Evolutionary conservation across 331 rosid genomes (phyloP).

Genomic region (Quercus tomentella): DNA sequence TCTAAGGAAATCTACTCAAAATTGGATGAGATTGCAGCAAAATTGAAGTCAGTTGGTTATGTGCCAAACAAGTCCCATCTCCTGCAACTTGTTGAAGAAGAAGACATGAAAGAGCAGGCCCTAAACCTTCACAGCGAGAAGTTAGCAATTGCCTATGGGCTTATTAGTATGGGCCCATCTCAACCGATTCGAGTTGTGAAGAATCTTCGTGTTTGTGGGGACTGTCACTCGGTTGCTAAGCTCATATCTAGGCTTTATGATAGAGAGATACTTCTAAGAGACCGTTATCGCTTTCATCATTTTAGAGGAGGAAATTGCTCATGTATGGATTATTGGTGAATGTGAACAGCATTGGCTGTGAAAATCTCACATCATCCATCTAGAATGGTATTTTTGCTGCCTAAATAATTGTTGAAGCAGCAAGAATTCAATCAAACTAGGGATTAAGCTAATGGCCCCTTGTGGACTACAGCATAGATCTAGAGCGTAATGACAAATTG

Average conservation of each 20-base stretch:
- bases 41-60: constrained; percentile 45
- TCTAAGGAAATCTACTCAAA: constrained; percentile 42
- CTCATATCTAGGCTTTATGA: constrained; percentile 42
- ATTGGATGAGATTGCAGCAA: constrained; percentile 51
- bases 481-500: not conserved
- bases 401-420: not conserved
- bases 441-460: not conserved
- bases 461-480: not conserved
- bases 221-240: constrained; percentile 57
- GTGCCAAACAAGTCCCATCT: constrained; percentile 46
- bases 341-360: not conserved
- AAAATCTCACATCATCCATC: not conserved
- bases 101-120: constrained; percentile 48
- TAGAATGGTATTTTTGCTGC: not conserved
- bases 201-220: constrained; percentile 66
- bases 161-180: constrained; percentile 37
- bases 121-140: constrained; percentile 57
- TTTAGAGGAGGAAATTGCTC: constrained; percentile 55
- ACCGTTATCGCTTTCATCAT: constrained; percentile 62
- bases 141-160: constrained; percentile 60
- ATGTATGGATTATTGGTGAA: constrained; percentile 61
- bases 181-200: constrained; percentile 61
- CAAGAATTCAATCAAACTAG: not conserved
- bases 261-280: constrained; percentile 56
- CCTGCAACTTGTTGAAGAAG: constrained; percentile 57